These are phyloP conservation scores for Cucurbita moschata DNA, from an alignment of 306 rosid species.

Conservation along the genomic window DNA sequence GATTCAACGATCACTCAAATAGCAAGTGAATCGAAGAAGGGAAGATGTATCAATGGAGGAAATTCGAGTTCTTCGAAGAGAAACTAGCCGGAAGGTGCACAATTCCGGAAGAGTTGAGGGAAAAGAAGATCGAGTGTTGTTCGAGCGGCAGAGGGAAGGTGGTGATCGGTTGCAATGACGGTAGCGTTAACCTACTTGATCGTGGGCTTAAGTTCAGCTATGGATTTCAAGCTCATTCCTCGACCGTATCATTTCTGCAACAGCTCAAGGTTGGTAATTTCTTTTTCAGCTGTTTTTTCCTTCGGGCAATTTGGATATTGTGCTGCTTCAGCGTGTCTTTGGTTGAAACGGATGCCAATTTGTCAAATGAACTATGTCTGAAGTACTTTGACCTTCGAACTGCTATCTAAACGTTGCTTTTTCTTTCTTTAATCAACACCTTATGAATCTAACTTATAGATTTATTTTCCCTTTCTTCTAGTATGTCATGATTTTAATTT, in stretches of 20 bases:
- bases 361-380: not conserved
- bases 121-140: slow-evolving; percentile 57
- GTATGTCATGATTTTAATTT: not conserved
- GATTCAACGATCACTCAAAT: not conserved
- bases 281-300: not conserved
- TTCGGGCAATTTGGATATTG: not conserved
- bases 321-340: not conserved
- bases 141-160: slow-evolving; percentile 93
- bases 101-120: slow-evolving; percentile 51
- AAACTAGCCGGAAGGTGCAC: slow-evolving; percentile 55
- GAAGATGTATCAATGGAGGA: slow-evolving; percentile 90
- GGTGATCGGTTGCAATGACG: slow-evolving; percentile 74
- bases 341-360: not conserved
- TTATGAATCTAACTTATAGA: not conserved
- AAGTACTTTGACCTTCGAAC: not conserved
- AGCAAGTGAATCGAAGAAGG: not conserved
- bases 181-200: slow-evolving; percentile 65
- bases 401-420: not conserved
- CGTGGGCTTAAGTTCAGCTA: slow-evolving; percentile 79
- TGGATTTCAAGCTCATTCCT: slow-evolving; percentile 72
- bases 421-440: not conserved
- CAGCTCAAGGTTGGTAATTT: slow-evolving; percentile 70
- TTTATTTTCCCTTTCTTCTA: not conserved
- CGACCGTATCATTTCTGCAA: slow-evolving; percentile 68
- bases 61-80: slow-evolving; percentile 93